These are phyloP conservation scores for Datura wrightii DNA, from an alignment of 257 asterid species.

Conservation along the genomic window DNA sequence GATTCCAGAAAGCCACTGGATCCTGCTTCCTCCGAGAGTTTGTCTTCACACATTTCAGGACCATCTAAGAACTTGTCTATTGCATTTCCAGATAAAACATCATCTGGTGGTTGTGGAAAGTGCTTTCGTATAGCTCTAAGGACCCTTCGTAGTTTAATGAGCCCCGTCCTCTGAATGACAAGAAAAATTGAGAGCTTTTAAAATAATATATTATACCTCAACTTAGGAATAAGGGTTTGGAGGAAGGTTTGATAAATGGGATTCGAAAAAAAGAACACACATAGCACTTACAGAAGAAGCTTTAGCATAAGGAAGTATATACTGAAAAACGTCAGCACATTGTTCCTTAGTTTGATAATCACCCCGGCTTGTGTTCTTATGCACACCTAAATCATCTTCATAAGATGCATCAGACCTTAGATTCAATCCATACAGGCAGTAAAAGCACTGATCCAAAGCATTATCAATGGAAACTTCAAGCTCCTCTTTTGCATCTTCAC, in stretches of 20 bases:
- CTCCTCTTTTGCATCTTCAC: conserved; percentile 88
- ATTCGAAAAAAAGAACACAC: conserved; percentile 31
- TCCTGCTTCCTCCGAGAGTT: conserved; percentile 84
- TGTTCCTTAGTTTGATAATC: conserved; percentile 99
- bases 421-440: conserved; percentile 92
- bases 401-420: conserved; percentile 89
- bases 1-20: conserved; percentile 74
- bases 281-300: conserved; percentile 84
- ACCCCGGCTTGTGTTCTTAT: conserved; percentile 92
- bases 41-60: conserved; percentile 87
- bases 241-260: conserved; percentile 2
- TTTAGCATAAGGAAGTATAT: conserved; percentile 91
- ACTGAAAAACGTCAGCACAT: conserved; percentile 95
- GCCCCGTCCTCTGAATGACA: conserved; percentile 74
- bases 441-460: conserved; percentile 94
- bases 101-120: conserved; percentile 90
- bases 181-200: conserved; percentile 35
- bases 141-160: conserved; percentile 84
- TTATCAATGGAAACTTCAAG: conserved; percentile 85
- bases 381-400: conserved; percentile 85
- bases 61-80: conserved; percentile 89
- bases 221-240: not conserved
- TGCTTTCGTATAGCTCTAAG: conserved; percentile 94
- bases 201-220: conserved; percentile 14
- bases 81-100: conserved; percentile 78